Conservation (phyloP, 2,329 filamentous ascomycete species). For the Paecilomyces fulvus region DNA sequence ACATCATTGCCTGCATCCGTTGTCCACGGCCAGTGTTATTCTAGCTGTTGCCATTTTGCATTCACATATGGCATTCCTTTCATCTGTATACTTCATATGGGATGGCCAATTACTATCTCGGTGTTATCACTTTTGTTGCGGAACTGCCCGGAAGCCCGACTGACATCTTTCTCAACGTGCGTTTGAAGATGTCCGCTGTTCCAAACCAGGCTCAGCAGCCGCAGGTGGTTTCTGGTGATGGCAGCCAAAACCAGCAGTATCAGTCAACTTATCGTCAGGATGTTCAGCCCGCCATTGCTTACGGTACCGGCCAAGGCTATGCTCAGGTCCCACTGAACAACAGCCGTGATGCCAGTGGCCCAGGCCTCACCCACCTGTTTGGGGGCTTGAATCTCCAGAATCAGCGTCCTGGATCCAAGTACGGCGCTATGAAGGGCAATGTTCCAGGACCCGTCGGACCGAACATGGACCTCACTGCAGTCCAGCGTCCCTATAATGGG, state of each 20-base stretch:
- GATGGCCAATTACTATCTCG: not conserved
- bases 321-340: conserved; percentile 8
- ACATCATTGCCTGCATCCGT: not conserved
- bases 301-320: conserved; percentile 13
- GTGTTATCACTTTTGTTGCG: not conserved
- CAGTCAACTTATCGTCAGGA: conserved; percentile 19
- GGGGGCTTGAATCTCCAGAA: conserved; percentile 20
- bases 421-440: conserved; percentile 17
- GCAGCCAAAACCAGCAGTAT: conserved; percentile 12
- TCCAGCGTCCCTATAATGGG: conserved; percentile 14
- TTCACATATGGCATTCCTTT: not conserved
- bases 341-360: conserved; percentile 12
- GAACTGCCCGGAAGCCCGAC: not conserved
- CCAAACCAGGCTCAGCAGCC: conserved; percentile 15
- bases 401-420: conserved; percentile 19
- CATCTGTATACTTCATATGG: not conserved
- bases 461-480: conserved; percentile 6
- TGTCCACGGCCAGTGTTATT: not conserved
- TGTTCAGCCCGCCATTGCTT: conserved; percentile 14
- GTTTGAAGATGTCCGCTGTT: conserved; percentile 12
- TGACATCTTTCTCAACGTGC: conserved; percentile 1
- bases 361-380: conserved; percentile 16
- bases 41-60: not conserved
- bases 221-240: conserved; percentile 16
- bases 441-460: conserved; percentile 16